Conservation (phyloP, 2,329 filamentous ascomycete species). For the Colletotrichum magnum region DNA sequence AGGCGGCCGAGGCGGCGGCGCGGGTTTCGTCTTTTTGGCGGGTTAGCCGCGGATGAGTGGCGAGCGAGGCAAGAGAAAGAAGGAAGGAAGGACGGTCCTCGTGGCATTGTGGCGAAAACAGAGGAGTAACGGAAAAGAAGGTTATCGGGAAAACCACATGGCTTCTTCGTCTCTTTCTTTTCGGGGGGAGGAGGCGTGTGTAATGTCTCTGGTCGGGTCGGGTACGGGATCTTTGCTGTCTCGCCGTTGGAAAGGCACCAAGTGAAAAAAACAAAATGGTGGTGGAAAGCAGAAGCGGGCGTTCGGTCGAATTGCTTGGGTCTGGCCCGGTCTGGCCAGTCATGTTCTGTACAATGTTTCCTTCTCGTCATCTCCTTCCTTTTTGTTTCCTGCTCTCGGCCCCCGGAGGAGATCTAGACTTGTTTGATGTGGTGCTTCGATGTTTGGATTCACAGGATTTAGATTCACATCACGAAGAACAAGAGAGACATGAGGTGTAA, state of each 20-base stretch:
- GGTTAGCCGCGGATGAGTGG: neutral
- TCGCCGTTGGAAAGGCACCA: slow-evolving; percentile 8
- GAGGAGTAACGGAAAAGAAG: slow-evolving; percentile 19
- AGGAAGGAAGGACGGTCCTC: neutral
- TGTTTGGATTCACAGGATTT: slow-evolving; percentile 8
- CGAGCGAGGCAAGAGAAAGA: neutral
- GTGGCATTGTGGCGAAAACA: neutral
- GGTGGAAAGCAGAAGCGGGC: neutral
- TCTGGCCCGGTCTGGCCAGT: slow-evolving; percentile 5
- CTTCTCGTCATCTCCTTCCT: neutral
- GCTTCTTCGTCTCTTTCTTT: slow-evolving; percentile 4
- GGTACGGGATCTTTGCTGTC: neutral
- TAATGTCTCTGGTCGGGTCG: slow-evolving; percentile 3
- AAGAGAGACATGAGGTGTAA: slow-evolving; percentile 25
- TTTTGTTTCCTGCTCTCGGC: neutral
- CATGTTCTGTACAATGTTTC: neutral
- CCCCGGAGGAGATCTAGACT: neutral
- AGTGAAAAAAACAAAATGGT: neutral
- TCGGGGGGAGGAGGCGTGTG: neutral
- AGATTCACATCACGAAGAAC: neutral
- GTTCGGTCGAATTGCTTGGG: neutral
- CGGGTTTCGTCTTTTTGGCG: neutral
- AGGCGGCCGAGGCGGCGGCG: too few species aligned
- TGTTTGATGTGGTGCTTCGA: neutral
- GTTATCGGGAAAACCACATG: slow-evolving; percentile 28